Conservation (phyloP, 805 yeast species). For the Candida boleticola region DNA sequence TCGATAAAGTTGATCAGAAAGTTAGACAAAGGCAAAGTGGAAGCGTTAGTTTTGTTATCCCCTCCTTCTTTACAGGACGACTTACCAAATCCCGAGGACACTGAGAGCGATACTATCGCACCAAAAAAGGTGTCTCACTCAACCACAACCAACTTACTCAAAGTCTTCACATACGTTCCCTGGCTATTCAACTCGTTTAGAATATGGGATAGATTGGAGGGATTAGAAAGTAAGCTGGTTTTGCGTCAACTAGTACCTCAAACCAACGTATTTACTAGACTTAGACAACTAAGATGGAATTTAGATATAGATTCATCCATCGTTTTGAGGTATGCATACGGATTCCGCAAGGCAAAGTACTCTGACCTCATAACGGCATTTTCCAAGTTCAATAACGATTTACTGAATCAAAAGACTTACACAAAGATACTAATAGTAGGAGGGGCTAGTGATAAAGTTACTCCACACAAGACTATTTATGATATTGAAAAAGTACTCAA, state of each 20-base stretch:
- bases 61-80: constrained; percentile 44
- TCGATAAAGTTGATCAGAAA: constrained; percentile 43
- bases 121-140: constrained; percentile 2
- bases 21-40: constrained; percentile 41
- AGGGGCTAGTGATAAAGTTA: constrained; percentile 56
- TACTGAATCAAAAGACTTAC: constrained; percentile 26
- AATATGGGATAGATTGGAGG: constrained; percentile 59
- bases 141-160: constrained; percentile 14
- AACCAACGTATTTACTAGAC: constrained; percentile 38
- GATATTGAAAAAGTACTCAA: constrained; percentile 26
- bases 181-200: constrained; percentile 54
- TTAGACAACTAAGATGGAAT: constrained; percentile 69
- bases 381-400: constrained; percentile 32
- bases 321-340: constrained; percentile 52
- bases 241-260: constrained; percentile 43
- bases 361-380: constrained; percentile 45
- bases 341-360: constrained; percentile 43
- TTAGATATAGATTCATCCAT: constrained; percentile 55
- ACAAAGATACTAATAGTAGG: constrained; percentile 55
- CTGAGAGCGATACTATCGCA: neutral
- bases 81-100: constrained; percentile 2
- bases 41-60: constrained; percentile 47
- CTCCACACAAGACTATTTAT: constrained; percentile 44
- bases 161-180: constrained; percentile 38
- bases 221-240: constrained; percentile 61